Conservation (phyloP, 2,329 filamentous ascomycete genomes). For the Cephalotrichum gorgonifer region DNA sequence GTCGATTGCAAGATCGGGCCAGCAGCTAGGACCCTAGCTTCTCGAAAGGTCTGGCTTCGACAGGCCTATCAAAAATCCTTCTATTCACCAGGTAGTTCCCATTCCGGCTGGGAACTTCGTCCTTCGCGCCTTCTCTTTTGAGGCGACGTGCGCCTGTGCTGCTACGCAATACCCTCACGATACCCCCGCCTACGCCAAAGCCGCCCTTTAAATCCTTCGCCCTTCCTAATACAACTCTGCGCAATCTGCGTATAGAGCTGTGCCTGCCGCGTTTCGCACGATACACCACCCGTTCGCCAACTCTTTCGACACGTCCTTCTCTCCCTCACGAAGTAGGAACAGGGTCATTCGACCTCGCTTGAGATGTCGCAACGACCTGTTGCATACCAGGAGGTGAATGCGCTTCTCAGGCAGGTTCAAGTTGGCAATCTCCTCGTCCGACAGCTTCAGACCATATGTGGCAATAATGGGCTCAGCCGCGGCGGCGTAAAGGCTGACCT, state of each 20-base stretch:
- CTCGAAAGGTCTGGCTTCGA: neutral
- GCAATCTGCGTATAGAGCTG: neutral
- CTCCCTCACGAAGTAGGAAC: neutral
- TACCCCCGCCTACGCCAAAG: too few relatives aligned
- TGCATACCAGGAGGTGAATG: constrained; percentile 27
- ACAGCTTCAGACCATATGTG: constrained; percentile 68
- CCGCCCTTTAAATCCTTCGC: neutral
- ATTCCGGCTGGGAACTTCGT: neutral
- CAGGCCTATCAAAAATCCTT: neutral
- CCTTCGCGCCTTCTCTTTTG: neutral
- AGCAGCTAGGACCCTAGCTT: neutral
- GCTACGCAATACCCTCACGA: neutral
- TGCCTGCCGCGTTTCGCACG: neutral
- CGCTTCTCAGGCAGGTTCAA: constrained; percentile 34
- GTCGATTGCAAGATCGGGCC: neutral
- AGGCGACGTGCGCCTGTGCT: neutral
- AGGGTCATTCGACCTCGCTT: neutral
- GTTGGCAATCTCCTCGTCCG: constrained; percentile 39
- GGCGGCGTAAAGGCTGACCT: constrained; percentile 79
- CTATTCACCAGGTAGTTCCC: too few relatives aligned
- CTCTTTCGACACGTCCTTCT: neutral
- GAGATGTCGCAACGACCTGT: constrained; percentile 15
- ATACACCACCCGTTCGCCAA: neutral
- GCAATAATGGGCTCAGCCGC: constrained; percentile 61
- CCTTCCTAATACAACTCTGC: neutral